phyloP scores from a whole-genome alignment of 805 yeast species.

The Starmerella tilneyi region DNA sequence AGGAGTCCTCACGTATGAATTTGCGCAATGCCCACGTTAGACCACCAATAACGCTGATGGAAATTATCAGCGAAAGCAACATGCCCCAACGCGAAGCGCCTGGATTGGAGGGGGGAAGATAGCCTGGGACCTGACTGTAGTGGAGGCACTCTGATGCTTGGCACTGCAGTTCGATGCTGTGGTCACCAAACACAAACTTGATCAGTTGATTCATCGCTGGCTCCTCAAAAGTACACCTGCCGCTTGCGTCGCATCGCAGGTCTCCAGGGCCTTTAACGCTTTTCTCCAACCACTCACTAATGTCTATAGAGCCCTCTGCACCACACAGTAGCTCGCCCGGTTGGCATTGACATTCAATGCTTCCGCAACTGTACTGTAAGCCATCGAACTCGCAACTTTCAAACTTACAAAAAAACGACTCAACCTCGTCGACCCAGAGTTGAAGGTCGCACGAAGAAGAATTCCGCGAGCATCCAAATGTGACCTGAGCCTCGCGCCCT shows the following conservation, averaged over 20 bases:
- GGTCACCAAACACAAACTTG: slow-evolving; percentile 88
- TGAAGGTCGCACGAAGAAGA: slow-evolving; percentile 70
- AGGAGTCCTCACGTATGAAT: not conserved
- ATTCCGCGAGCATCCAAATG: slow-evolving; percentile 73
- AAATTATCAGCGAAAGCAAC: slow-evolving; percentile 23
- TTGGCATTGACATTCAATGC: slow-evolving; percentile 75
- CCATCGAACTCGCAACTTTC: slow-evolving; percentile 54
- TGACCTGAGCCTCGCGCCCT: slow-evolving; percentile 81
- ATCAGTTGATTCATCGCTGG: slow-evolving; percentile 94
- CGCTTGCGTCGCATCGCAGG: slow-evolving; percentile 61
- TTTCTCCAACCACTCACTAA: slow-evolving; percentile 81
- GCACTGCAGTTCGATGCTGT: slow-evolving; percentile 71
- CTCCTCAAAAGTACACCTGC: slow-evolving; percentile 71
- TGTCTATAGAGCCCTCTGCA: slow-evolving; percentile 84
- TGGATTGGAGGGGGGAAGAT: slow-evolving; percentile 48
- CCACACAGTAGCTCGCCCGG: slow-evolving; percentile 94
- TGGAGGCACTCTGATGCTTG: slow-evolving; percentile 86
- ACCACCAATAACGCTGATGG: slow-evolving; percentile 20
- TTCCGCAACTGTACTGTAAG: slow-evolving; percentile 68
- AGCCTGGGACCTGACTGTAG: slow-evolving; percentile 87
- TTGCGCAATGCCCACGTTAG: slow-evolving; percentile 7
- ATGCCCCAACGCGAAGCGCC: slow-evolving; percentile 24
- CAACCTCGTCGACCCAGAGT: slow-evolving; percentile 87
- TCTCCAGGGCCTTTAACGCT: slow-evolving; percentile 91
- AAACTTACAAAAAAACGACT: slow-evolving; percentile 83